phyloP scores from a whole-genome alignment of 306 rosid genomes.

The Hippophae gyantsensis region DNA sequence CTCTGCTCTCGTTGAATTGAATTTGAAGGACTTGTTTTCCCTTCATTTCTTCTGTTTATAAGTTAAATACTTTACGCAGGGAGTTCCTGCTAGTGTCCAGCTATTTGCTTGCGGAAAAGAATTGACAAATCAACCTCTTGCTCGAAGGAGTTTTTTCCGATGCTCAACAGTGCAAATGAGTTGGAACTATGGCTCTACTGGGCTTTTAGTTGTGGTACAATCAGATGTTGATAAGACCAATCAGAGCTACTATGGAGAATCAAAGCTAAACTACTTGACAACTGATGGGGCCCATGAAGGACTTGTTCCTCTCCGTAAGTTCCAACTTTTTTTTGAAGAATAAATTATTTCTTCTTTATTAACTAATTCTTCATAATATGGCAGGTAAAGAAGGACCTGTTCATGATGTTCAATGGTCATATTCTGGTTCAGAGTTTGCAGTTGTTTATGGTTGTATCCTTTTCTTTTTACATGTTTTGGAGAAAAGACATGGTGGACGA shows the following conservation, averaged over 20 bases:
- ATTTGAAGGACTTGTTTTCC: conserved; percentile 1
- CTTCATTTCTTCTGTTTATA: conserved; percentile 8
- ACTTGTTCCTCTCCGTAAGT: conserved; percentile 86
- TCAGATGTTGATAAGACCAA: conserved; percentile 95
- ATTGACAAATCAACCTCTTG: conserved; percentile 55
- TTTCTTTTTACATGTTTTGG: conserved; percentile 14
- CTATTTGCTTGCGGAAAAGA: conserved; percentile 53
- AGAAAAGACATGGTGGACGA: conserved; percentile 1
- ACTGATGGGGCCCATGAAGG: conserved; percentile 81
- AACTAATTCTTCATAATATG: conserved; percentile 23
- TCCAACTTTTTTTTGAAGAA: conserved; percentile 3
- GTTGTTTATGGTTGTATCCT: conserved; percentile 99
- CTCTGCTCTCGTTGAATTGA: not conserved
- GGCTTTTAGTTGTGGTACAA: conserved; percentile 75
- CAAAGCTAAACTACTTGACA: conserved; percentile 78
- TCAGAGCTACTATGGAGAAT: conserved; percentile 94
- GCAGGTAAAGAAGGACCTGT: conserved; percentile 96
- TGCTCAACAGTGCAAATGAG: conserved; percentile 71
- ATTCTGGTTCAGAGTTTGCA: conserved; percentile 70
- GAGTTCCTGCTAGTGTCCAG: conserved; percentile 85
- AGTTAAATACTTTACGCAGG: conserved; percentile 36
- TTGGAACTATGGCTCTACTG: conserved; percentile 83
- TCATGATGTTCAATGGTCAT: conserved; percentile 93
- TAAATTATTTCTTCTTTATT: not conserved
- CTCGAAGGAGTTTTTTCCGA: conserved; percentile 80